Conservation (phyloP, 495 filamentous ascomycete genomes). For the Talaromyces nanjingensis region DNA sequence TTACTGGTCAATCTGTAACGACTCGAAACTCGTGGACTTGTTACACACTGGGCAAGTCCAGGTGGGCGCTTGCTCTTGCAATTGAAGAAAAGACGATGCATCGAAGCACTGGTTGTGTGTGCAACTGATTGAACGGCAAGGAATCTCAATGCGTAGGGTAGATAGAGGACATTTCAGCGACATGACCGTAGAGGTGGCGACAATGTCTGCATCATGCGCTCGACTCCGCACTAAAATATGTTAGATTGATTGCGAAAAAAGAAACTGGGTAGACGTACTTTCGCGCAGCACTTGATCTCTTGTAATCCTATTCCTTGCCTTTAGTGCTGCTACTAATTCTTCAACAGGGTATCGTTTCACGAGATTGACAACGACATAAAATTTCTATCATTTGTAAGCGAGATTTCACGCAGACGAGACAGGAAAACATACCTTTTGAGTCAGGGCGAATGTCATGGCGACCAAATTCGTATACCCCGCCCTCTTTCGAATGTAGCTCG, state of each 20-base stretch:
- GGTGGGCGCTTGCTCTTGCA: constrained; percentile 92
- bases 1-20: constrained; percentile 80
- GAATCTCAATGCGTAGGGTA: constrained; percentile 70
- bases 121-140: constrained; percentile 72
- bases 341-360: constrained; percentile 66
- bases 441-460: constrained; percentile 86
- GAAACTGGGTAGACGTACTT: constrained; percentile 48
- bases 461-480: constrained; percentile 66
- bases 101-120: constrained; percentile 95
- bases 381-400: constrained; percentile 51
- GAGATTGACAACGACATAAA: constrained; percentile 63
- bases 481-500: constrained; percentile 61
- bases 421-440: constrained; percentile 59
- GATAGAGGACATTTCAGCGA: constrained; percentile 90
- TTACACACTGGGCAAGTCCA: constrained; percentile 93
- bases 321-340: constrained; percentile 62
- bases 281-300: constrained; percentile 77
- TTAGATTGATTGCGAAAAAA: constrained; percentile 1
- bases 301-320: constrained; percentile 59
- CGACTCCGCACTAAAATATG: constrained; percentile 61
- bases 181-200: constrained; percentile 77
- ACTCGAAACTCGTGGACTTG: constrained; percentile 73
- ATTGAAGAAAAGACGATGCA: constrained; percentile 81
- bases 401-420: background rate
- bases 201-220: constrained; percentile 80